phyloP scores from a whole-genome alignment of 352 stramenopile genomes.

The Globisporangium echinulatum region DNA sequence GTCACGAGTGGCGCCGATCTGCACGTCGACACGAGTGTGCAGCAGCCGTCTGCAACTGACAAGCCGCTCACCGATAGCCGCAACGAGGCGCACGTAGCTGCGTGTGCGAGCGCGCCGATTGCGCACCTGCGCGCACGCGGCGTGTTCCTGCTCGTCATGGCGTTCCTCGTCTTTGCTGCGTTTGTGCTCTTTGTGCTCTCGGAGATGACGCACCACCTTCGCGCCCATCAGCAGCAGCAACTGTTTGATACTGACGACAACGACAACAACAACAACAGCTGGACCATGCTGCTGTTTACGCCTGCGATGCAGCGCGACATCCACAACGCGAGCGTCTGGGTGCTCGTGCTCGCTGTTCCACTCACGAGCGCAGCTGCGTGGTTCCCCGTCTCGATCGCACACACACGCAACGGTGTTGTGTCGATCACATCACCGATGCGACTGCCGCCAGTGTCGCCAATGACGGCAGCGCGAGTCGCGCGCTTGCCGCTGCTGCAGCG shows the following conservation, averaged over 20 bases:
- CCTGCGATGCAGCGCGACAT: conserved; percentile 28
- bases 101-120: background rate
- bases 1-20: background rate
- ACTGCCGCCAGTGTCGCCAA: conserved; percentile 17
- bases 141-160: conserved; percentile 51
- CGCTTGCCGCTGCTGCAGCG: conserved; percentile 9
- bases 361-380: conserved; percentile 53
- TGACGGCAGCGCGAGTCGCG: conserved; percentile 16
- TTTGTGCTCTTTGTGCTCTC: conserved; percentile 58
- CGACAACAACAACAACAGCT: background rate
- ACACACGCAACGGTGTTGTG: conserved; percentile 14
- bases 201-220: conserved; percentile 39
- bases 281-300: conserved; percentile 20
- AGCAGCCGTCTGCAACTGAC: background rate
- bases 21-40: background rate
- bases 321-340: conserved; percentile 29
- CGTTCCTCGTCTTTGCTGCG: conserved; percentile 49
- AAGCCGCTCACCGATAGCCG: background rate
- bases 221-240: conserved; percentile 10
- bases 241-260: background rate
- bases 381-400: conserved; percentile 49
- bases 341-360: conserved; percentile 39
- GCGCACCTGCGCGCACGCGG: conserved; percentile 33
- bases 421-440: conserved; percentile 28
- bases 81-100: background rate